Base-by-base conservation (phyloP, 306 rosid genomes). In the Clitoria ternatea region DNA sequence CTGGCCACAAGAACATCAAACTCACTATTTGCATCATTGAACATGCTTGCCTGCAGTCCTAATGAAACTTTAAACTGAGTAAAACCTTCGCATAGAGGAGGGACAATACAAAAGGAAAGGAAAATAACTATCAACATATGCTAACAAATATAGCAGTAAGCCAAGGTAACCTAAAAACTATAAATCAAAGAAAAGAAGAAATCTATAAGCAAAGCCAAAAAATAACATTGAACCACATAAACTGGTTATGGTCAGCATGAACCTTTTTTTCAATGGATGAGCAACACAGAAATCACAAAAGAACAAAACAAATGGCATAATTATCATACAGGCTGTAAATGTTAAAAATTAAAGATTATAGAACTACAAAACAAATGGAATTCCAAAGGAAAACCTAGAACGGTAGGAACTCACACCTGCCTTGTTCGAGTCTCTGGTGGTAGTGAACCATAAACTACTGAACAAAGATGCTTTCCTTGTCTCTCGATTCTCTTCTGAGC, bases 341-440 rank as follows among this genome's bases (percentile, higher is more conserved):
- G 15, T 33, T 17, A 32, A 20, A 43, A 40, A 45, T 45, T 65
- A 70, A 54, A 78, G 18, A 70, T 45, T 53, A 37, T 6, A 65
- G 47, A 56, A 42, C 48, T 70, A 39, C 37, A 42, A 55, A 78
- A 22, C 70, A 56, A 55, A 44, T 55, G 27, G 37, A 35, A 57
- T 45, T 37, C 61, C 54, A 56, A 57, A 74, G 60, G 53, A 45
- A 27, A 60, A 69, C 6, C 50, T 19, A 74, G 47, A 72, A 54
- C 47, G 57, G 62, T 49, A 69, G 74, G 67, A 87, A 69, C 63
- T 55, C 76, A 63, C 71, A 94, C 99, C 95, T 94, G 97, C 74
- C 95, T 84, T 13, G 99, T 94, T 80, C 99, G 95, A 77, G 99
- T 94, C 79, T 89, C 95, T 17, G 99, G 97, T 29, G 99, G 99